Evolutionary conservation across 768 basidiomycete species (phyloP).

Genomic region (Atractiella rhizophila): DNA sequence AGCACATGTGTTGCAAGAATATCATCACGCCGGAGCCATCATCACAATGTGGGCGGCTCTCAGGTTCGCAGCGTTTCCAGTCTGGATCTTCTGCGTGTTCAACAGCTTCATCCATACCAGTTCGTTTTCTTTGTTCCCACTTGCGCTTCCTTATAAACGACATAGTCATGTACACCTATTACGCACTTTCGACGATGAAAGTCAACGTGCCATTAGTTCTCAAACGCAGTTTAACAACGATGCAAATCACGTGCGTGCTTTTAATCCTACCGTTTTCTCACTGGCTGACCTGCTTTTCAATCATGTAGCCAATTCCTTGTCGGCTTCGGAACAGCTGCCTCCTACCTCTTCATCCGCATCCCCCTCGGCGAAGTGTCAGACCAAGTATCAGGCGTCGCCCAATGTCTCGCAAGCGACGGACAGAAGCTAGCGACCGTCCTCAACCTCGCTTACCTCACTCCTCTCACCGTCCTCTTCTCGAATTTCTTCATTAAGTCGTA

Average conservation of each 20-base stretch:
- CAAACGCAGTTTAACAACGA: conserved; percentile 11
- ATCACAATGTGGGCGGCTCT: conserved; percentile 13
- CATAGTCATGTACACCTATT: conserved; percentile 13
- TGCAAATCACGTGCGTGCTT: conserved; percentile 17
- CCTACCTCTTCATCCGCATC: conserved; percentile 13
- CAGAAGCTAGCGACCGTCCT: conserved; percentile 11
- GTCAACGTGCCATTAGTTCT: conserved; percentile 16
- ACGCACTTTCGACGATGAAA: conserved; percentile 14
- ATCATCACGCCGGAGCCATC: conserved; percentile 18
- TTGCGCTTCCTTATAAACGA: background rate
- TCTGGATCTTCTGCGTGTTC: conserved; percentile 14
- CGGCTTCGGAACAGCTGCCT: conserved; percentile 7
- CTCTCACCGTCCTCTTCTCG: conserved; percentile 15
- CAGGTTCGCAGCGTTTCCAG: conserved; percentile 9
- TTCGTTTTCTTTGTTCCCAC: background rate
- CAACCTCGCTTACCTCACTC: conserved; percentile 15
- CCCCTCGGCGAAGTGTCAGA: conserved; percentile 3
- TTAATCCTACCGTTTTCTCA: conserved; percentile 7
- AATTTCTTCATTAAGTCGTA: conserved; percentile 17
- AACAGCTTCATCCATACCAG: conserved; percentile 16
- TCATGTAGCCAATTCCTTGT: background rate
- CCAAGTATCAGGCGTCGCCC: conserved; percentile 1
- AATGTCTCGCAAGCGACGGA: conserved; percentile 12
- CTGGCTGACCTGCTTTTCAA: background rate
- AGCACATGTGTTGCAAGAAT: conserved; percentile 12